These are phyloP conservation scores for Cyclostephanos tholiformis DNA, from an alignment of 108 stramenopile species.

Conservation along the genomic window DNA sequence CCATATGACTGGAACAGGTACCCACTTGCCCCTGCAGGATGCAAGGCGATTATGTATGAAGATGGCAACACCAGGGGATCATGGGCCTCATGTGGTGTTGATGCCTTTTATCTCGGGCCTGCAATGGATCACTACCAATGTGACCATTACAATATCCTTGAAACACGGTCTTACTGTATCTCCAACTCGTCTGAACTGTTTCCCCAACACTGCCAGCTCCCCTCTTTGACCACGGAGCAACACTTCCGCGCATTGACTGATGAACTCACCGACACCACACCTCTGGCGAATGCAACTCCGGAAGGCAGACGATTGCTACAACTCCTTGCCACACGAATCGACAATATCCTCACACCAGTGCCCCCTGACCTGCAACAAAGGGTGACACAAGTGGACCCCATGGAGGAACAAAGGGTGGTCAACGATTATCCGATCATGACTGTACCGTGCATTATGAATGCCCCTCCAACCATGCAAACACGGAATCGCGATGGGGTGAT, in stretches of 20 bases:
- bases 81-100: conserved; percentile 13
- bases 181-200: conserved; percentile 2
- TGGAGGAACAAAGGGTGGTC: not conserved
- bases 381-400: too few relatives aligned
- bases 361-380: too few relatives aligned
- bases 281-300: too few relatives aligned
- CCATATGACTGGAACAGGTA: conserved; percentile 10
- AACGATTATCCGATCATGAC: not conserved
- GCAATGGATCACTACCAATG: conserved; percentile 38
- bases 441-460: too few relatives aligned
- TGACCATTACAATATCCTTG: conserved; percentile 12
- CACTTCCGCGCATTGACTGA: too few relatives aligned
- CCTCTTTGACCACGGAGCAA: too few relatives aligned
- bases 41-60: conserved; percentile 11
- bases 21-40: conserved; percentile 22
- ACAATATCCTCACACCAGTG: too few relatives aligned
- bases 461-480: too few relatives aligned
- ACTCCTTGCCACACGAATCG: too few relatives aligned
- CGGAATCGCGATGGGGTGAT: too few relatives aligned
- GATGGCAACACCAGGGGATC: not conserved
- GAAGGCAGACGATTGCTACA: too few relatives aligned
- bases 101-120: conserved; percentile 44
- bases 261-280: too few relatives aligned
- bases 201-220: conserved; percentile 1
- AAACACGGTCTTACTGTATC: not conserved